Evolutionary conservation across 2,329 filamentous ascomycete genomes (phyloP), one percentile per base, ranked within the genome.

Genomic region (Alternaria triticimaculans): DNA sequence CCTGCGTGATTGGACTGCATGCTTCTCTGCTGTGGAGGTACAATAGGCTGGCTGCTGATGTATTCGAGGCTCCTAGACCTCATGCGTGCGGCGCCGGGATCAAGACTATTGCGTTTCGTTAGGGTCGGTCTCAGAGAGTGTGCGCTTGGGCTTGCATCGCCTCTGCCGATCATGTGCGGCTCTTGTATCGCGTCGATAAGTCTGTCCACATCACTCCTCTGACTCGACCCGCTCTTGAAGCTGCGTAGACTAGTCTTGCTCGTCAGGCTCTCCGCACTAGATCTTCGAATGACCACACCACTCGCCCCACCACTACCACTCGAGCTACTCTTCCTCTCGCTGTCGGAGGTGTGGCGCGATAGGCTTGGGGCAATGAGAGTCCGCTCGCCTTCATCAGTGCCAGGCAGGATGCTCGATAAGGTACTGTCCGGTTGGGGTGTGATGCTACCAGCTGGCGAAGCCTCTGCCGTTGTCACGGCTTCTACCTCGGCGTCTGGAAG

Each of bases 141-240:
- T 20, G 68, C 45, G 33, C 70, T 73, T n/a, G 64, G 64, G 53
- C 72, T 76, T 8, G 44, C 20, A 30, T 68, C 60, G 41, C 70
- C 48, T 57, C 64, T 67, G 3, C 74, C 70, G 2, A 78, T 67
- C 55, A 79, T 60, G 46, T 83, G 78, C 0, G 90, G 87, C 11
- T 87, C 88, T 70, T 90, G 87, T 3, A 93, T 91, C 3, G 90
- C 90, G 72, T 92, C 87, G 23, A 93, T 92, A 12, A 93, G 81
- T 26, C 90, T 83, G 64, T 93, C 90, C 0, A 90, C 89, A 68
- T 92, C 89, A 69, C 87, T 89, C 70, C 82, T 84, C 41, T 74
- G 80, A 69, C 87, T 85, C 12, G 77, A 80, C 1, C 78, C 67
- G 58, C 82, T 89, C 62, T 77, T 80, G 26, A 81, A 74, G 62